phyloP scores from a whole-genome alignment of 148 eudicot genomes.

The Bassia scoparia region DNA sequence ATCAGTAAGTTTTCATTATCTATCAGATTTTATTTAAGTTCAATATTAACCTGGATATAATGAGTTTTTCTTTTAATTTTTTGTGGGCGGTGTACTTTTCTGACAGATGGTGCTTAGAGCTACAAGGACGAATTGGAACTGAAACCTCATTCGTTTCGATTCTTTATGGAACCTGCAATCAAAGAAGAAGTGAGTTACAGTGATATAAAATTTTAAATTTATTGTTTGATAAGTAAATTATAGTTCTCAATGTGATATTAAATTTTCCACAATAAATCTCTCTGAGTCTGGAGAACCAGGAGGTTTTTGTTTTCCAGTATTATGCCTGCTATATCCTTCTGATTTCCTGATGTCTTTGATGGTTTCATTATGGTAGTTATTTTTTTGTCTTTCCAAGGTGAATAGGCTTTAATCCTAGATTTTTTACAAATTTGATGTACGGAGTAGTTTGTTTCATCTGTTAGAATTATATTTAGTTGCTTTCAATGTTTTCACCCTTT shows the following conservation, averaged over 20 bases:
- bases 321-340: no score
- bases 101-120: constrained; percentile 53
- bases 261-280: no score
- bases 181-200: constrained; percentile 52
- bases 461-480: no score
- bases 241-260: no score
- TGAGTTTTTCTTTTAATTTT: not conserved
- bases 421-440: not conserved
- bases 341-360: no score
- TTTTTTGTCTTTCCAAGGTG: no score
- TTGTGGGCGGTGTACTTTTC: constrained; percentile 22
- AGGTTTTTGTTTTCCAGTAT: no score
- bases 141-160: constrained; percentile 78
- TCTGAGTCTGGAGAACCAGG: no score
- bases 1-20: not conserved
- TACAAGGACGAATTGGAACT: constrained; percentile 78
- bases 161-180: constrained; percentile 61
- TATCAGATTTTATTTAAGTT: not conserved
- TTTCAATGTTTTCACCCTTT: no score
- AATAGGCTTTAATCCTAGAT: no score
- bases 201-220: not conserved
- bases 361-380: no score
- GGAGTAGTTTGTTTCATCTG: no score
- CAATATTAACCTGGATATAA: not conserved
- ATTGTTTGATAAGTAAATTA: not conserved